Conservation (phyloP, 1,284 basidiomycete genomes). For the Tremellales sp. region DNA sequence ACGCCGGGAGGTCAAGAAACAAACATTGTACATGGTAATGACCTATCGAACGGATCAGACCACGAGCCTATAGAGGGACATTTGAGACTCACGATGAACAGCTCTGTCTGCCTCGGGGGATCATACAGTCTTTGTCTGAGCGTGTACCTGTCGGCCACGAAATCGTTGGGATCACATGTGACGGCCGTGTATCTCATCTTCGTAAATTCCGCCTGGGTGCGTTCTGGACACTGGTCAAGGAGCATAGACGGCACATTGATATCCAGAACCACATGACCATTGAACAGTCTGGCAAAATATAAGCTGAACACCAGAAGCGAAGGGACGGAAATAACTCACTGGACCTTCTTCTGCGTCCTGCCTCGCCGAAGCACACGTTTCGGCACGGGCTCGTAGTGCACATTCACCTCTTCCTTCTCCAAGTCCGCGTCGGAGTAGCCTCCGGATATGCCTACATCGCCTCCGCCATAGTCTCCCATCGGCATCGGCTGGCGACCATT, state of each 20-base stretch:
- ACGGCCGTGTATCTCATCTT: conserved; percentile 91
- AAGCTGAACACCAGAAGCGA: neutral
- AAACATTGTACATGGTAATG: conserved; percentile 69
- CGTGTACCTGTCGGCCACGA: conserved; percentile 72
- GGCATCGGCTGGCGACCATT: conserved; percentile 8
- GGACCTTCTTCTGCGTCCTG: conserved; percentile 85
- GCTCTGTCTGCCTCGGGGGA: conserved; percentile 67
- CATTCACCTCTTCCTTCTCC: conserved; percentile 44
- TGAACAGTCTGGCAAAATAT: conserved; percentile 60
- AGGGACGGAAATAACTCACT: conserved; percentile 52
- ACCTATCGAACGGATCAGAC: conserved; percentile 41
- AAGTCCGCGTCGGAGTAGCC: conserved; percentile 2
- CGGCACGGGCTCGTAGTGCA: conserved; percentile 74
- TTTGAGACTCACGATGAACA: conserved; percentile 62
- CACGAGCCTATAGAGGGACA: neutral
- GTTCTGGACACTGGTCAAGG: conserved; percentile 68
- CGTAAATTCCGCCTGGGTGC: conserved; percentile 82
- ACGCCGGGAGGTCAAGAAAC: neutral
- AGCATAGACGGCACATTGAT: conserved; percentile 79
- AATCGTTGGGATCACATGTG: conserved; percentile 90
- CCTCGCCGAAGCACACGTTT: conserved; percentile 78
- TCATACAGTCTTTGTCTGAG: conserved; percentile 76
- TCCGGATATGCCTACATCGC: conserved; percentile 2
- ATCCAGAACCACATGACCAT: conserved; percentile 86
- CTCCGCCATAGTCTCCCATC: conserved; percentile 6